Evolutionary conservation across 192 early-diverging fungal species (phyloP), one percentile per base, ranked within the genome.

Genomic region (Phlyctochytrium planicorne): DNA sequence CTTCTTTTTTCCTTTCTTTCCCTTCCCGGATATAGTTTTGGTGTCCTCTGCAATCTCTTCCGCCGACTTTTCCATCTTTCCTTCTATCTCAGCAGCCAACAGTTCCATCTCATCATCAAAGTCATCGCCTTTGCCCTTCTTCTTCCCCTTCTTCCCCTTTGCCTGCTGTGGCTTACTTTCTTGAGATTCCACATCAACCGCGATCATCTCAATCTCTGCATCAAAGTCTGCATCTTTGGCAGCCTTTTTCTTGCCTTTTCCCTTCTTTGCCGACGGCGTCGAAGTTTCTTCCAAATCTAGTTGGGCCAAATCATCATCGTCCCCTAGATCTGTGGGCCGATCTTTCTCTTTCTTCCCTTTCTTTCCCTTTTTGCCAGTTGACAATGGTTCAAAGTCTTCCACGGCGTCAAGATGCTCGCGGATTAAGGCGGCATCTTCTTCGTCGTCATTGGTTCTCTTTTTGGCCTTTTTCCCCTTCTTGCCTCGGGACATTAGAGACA

Each of bases 301-400:
- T n/a, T n/a, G n/a, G n/a, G n/a, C n/a, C n/a, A n/a, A n/a, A n/a
- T n/a, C n/a, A n/a, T n/a, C n/a, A 24, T 65, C 52, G 27, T 65
- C 63, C 23, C 55, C 63, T 16, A 25, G 16, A 10, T 52, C 37
- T 10, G 32, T 1, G 53, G 65, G 35, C 57, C 70, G 33, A 59
- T 64, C 62, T 71, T 71, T 64, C 52, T 53, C 12, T 52, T 64
- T 64, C 40, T 64, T 65, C 27, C 24, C 65, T 30, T 36, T 27
- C 33, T 35, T n/a, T 10, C 23, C 34, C 35, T 36, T 93, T 91
- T 16, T 77, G 62, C 80, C 77, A 27, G 87, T 86, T 56, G 91
- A 88, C 61, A 85, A 84, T 32, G 70, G 71, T 10, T 71, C 71
- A 36, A 50, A 47, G 30, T 52, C 73, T 31, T 78, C 82, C 2